A percentile compares a stretch with the other conserved stretches of the same genome.
These are phyloP conservation scores for Eragrostis tef DNA, from an alignment of 202 grass and related monocot genomes.

Conservation along the genomic window DNA sequence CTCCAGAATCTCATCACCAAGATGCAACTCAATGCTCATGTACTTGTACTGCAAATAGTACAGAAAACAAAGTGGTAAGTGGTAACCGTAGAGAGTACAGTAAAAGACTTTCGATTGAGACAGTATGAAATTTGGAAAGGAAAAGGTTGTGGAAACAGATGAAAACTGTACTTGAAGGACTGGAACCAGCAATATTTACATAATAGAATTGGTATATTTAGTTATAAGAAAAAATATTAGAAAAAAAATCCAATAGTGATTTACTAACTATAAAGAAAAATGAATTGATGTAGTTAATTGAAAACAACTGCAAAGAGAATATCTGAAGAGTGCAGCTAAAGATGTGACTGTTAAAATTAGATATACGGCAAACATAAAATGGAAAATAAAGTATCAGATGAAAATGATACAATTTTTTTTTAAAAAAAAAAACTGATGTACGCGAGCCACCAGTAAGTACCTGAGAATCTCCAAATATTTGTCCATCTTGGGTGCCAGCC, in stretches of 20 bases:
- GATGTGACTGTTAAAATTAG: not conserved
- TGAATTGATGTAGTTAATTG: slow-evolving; percentile 10
- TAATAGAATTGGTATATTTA: not conserved
- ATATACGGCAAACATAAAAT: slow-evolving; percentile 23
- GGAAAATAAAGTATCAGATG: slow-evolving; percentile 38
- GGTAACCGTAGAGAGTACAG: not conserved
- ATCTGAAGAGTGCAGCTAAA: slow-evolving; percentile 7
- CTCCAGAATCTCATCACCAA: slow-evolving; percentile 76
- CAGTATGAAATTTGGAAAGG: slow-evolving; percentile 1
- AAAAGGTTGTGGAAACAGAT: slow-evolving; percentile 11
- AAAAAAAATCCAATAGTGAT: too few species aligned
- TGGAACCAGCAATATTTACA: slow-evolving; percentile 4
- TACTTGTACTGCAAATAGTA: slow-evolving; percentile 80
- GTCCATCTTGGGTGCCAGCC: slow-evolving; percentile 82
- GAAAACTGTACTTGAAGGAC: slow-evolving; percentile 5
- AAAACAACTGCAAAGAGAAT: not conserved
- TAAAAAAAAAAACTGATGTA: slow-evolving; percentile 13
- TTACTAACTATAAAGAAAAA: not conserved
- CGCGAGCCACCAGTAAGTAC: slow-evolving; percentile 46
- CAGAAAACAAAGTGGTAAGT: not conserved
- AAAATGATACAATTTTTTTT: slow-evolving; percentile 24
- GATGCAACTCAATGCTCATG: slow-evolving; percentile 83
- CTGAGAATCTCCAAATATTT: slow-evolving; percentile 83
- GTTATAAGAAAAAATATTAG: slow-evolving; percentile 1
- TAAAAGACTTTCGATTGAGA: slow-evolving; percentile 6